Percentiles rank a stretch among this genome's conserved stretches.
Conservation (phyloP, 148 eudicot genomes). For the Camellia sinensis region DNA sequence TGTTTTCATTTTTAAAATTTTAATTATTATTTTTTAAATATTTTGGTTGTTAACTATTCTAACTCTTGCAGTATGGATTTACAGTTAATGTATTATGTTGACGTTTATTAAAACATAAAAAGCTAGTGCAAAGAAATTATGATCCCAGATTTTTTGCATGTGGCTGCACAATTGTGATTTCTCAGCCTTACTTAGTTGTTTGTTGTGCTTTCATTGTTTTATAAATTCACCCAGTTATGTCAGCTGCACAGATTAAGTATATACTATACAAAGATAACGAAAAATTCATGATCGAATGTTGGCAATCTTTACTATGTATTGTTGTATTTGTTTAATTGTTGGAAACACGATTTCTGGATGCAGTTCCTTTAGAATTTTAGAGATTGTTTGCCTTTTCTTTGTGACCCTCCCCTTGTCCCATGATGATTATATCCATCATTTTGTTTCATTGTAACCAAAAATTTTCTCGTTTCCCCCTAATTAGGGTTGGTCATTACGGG, state of each 20-base stretch:
- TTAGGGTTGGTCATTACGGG: conserved; percentile 72
- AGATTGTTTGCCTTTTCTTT: conserved; percentile 3
- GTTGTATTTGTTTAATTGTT: not conserved
- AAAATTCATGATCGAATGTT: not conserved
- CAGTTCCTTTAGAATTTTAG: not conserved
- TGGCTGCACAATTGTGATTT: not conserved
- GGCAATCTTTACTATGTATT: not conserved
- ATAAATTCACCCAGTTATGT: not conserved
- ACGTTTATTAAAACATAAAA: too few species aligned
- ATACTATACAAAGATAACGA: not conserved
- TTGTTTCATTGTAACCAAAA: not conserved
- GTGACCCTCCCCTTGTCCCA: not conserved
- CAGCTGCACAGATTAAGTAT: too few species aligned
- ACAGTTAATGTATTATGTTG: too few species aligned
- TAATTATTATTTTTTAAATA: too few species aligned
- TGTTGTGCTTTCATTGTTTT: not conserved
- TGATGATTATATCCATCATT: not conserved
- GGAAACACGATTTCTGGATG: not conserved
- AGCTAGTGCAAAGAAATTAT: too few species aligned
- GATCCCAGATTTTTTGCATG: not conserved
- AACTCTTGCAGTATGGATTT: too few species aligned
- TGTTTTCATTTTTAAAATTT: not conserved
- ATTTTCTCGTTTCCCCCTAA: not conserved
- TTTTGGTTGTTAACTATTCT: too few species aligned
- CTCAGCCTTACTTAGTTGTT: not conserved